Conservation (phyloP, 371 early-diverging fungal genomes). For the Mortierella sp. region DNA sequence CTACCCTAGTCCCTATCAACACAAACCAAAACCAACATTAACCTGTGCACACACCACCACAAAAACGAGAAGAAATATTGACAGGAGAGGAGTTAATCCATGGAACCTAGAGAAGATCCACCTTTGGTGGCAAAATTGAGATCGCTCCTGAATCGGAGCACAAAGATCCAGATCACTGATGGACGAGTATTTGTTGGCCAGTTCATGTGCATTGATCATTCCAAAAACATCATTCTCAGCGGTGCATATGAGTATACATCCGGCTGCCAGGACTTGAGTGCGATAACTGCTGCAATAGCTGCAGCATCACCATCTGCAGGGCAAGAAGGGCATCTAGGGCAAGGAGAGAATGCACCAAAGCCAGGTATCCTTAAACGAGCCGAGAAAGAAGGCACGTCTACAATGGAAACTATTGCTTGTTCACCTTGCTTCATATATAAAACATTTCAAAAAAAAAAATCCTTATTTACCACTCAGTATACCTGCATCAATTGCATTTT, state of each 20-base stretch:
- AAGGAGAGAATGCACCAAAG: background rate
- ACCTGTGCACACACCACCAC: too few species aligned
- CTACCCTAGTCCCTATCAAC: too few species aligned
- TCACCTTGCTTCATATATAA: background rate
- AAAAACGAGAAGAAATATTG: background rate
- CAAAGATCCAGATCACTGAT: conserved; percentile 78
- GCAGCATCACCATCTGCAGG: background rate
- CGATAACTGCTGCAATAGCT: background rate
- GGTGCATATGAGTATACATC: conserved; percentile 74
- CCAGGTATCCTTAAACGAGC: conserved; percentile 9
- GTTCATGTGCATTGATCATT: conserved; percentile 86
- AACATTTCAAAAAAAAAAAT: background rate
- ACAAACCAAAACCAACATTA: too few species aligned
- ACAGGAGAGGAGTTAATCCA: background rate
- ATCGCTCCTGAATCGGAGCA: conserved; percentile 71
- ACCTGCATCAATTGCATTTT: conserved; percentile 22
- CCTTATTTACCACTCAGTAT: background rate
- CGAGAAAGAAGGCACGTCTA: conserved; percentile 31
- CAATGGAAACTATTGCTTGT: background rate
- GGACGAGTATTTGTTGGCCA: conserved; percentile 83
- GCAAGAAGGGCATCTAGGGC: background rate
- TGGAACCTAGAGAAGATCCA: conserved; percentile 42
- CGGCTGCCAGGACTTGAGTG: background rate
- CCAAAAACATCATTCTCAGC: conserved; percentile 83
- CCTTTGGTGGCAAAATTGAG: conserved; percentile 63